These are phyloP conservation scores for Ogataea wickerhamii DNA, from an alignment of 805 yeast genomes.

Conservation along the genomic window DNA sequence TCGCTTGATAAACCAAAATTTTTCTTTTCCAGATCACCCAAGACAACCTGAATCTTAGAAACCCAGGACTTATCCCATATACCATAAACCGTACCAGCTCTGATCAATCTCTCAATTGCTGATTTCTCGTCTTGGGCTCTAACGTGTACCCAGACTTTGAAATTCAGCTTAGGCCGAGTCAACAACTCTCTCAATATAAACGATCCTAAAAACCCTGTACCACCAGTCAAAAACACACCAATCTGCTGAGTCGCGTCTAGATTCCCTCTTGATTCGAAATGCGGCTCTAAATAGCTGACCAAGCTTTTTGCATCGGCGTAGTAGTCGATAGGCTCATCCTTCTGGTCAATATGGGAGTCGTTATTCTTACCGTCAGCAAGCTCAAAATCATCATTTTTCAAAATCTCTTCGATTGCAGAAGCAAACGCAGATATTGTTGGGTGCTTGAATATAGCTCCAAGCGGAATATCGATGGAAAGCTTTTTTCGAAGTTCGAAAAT, in stretches of 20 bases:
- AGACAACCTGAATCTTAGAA: conserved; percentile 58
- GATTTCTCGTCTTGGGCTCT: conserved; percentile 68
- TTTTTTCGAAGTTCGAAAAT: conserved; percentile 84
- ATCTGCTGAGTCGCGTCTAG: conserved; percentile 22
- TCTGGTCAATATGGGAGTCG: conserved; percentile 26
- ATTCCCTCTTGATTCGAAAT: conserved; percentile 42
- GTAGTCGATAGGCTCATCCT: conserved; percentile 44
- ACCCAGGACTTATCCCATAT: conserved; percentile 65
- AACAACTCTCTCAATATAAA: conserved; percentile 78
- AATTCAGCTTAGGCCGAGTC: conserved; percentile 43
- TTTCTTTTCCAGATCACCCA: conserved; percentile 76
- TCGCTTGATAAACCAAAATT: conserved; percentile 63
- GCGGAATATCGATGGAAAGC: conserved; percentile 75
- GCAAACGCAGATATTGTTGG: conserved; percentile 86
- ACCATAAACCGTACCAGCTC: conserved; percentile 80
- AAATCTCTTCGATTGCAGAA: conserved; percentile 57
- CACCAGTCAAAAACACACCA: conserved; percentile 84
- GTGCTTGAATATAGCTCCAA: conserved; percentile 83
- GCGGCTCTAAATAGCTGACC: conserved; percentile 37
- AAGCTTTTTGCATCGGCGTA: conserved; percentile 68
- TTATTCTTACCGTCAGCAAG: conserved; percentile 35
- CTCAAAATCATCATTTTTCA: conserved; percentile 47
- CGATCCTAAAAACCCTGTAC: conserved; percentile 94
- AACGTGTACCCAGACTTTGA: conserved; percentile 82
- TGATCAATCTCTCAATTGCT: conserved; percentile 73